phyloP scores from a whole-genome alignment of 1,284 basidiomycete genomes.

The Inonotus hispidus region DNA sequence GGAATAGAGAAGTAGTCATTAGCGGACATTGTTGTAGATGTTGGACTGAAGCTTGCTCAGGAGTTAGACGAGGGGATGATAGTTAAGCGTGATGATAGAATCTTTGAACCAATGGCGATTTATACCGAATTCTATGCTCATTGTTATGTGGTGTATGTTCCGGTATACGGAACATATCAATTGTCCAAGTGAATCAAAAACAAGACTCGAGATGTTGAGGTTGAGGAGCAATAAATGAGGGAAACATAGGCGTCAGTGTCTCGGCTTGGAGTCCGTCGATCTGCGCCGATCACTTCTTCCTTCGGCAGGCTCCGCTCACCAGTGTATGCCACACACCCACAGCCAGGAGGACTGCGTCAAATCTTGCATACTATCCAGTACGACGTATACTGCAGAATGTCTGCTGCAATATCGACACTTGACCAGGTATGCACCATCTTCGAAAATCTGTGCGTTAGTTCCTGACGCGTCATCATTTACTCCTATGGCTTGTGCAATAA shows the following conservation, averaged over 20 bases:
- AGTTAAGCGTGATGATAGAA: too few species aligned
- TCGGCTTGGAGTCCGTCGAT: neutral
- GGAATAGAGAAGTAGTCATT: neutral
- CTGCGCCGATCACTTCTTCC: slow-evolving; percentile 3
- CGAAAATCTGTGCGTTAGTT: neutral
- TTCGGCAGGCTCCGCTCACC: neutral
- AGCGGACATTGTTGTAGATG: neutral
- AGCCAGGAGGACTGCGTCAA: neutral
- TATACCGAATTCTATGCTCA: too few species aligned
- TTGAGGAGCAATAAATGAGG: too few species aligned
- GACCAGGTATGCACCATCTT: slow-evolving; percentile 12
- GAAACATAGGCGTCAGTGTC: neutral
- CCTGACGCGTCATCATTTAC: neutral
- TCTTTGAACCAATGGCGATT: too few species aligned
- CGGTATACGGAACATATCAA: too few species aligned
- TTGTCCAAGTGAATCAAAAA: neutral
- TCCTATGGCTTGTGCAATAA: neutral
- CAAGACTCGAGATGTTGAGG: too few species aligned
- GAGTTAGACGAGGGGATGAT: neutral
- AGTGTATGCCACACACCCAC: neutral
- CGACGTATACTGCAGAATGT: slow-evolving; percentile 3
- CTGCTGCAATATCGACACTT: slow-evolving; percentile 8
- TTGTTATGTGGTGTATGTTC: too few species aligned
- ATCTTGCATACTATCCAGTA: neutral
- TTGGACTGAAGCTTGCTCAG: neutral